A percentile compares a stretch with the other conserved stretches of the same genome.
Evolutionary conservation across 2,329 filamentous ascomycete genomes (phyloP).

Genomic region (Alternaria brassicicola): DNA sequence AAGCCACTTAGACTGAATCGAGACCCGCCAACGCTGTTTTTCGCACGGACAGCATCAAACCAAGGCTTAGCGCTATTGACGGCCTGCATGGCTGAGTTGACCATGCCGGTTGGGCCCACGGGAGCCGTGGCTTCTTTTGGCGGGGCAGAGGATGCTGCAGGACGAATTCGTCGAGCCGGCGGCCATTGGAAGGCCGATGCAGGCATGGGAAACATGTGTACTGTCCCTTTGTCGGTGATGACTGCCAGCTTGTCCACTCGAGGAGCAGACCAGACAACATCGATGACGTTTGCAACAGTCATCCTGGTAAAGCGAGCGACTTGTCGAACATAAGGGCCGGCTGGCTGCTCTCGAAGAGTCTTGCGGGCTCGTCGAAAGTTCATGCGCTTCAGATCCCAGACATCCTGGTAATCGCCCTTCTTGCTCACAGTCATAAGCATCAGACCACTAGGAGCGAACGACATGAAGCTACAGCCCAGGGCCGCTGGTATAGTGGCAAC

Average conservation of each 20-base stretch:
- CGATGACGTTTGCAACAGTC: slow-evolving; percentile 88
- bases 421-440: slow-evolving; percentile 79
- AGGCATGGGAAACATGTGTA: slow-evolving; percentile 89
- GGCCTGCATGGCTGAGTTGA: slow-evolving; percentile 51
- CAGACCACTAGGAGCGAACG: slow-evolving; percentile 75
- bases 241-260: slow-evolving; percentile 84
- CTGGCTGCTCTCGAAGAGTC: slow-evolving; percentile 36
- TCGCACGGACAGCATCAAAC: slow-evolving; percentile 46
- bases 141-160: slow-evolving; percentile 29
- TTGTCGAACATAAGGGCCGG: slow-evolving; percentile 69
- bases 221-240: slow-evolving; percentile 91
- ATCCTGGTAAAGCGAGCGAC: slow-evolving; percentile 88
- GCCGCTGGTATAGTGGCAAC: slow-evolving; percentile 73
- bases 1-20: slow-evolving; percentile 48
- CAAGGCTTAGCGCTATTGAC: slow-evolving; percentile 52
- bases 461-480: slow-evolving; percentile 80
- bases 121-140: slow-evolving; percentile 43
- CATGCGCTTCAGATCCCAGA: slow-evolving; percentile 77
- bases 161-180: slow-evolving; percentile 62
- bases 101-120: slow-evolving; percentile 40
- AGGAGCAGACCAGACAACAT: slow-evolving; percentile 84
- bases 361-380: slow-evolving; percentile 53
- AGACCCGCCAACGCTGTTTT: slow-evolving; percentile 38
- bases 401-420: slow-evolving; percentile 81
- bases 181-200: slow-evolving; percentile 86